These are phyloP conservation scores for Phytopythium vexans DNA, from an alignment of 352 stramenopile species.

Conservation along the genomic window DNA sequence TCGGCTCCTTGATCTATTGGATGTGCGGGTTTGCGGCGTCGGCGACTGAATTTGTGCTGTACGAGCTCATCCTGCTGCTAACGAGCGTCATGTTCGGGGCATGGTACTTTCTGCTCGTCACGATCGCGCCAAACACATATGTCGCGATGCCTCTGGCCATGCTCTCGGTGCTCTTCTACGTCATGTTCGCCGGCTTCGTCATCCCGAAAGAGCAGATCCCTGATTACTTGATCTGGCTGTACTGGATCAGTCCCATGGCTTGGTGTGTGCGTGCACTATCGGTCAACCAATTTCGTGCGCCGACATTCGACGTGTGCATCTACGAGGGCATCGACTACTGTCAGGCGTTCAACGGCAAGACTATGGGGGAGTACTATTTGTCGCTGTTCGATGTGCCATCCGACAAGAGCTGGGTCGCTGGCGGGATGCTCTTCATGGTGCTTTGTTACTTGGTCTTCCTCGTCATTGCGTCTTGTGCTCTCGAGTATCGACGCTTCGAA, in stretches of 20 bases:
- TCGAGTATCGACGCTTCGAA: slow-evolving; percentile 33
- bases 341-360: slow-evolving; percentile 11
- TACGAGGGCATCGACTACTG: slow-evolving; percentile 34
- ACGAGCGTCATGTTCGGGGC: slow-evolving; percentile 38
- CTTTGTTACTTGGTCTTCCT: slow-evolving; percentile 36
- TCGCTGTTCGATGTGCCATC: slow-evolving; percentile 31
- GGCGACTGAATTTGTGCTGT: slow-evolving; percentile 30
- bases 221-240: slow-evolving; percentile 36
- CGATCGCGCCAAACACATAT: slow-evolving; percentile 30
- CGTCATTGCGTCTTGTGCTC: slow-evolving; percentile 15
- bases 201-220: slow-evolving; percentile 49
- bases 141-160: slow-evolving; percentile 42
- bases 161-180: slow-evolving; percentile 38
- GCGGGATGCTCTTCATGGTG: slow-evolving; percentile 31
- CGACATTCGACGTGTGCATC: slow-evolving; percentile 28
- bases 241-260: slow-evolving; percentile 42
- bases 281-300: slow-evolving; percentile 38
- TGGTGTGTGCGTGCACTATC: slow-evolving; percentile 23
- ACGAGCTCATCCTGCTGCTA: slow-evolving; percentile 36
- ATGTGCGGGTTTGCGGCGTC: slow-evolving; percentile 55
- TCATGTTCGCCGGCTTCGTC: slow-evolving; percentile 50
- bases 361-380: slow-evolving; percentile 38
- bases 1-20: slow-evolving; percentile 81
- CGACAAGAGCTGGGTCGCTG: slow-evolving; percentile 27
- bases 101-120: slow-evolving; percentile 46